A percentile compares a stretch with the other conserved stretches of the same genome.
phyloP scores from a whole-genome alignment of 257 asterid genomes.

The Eucommia ulmoides region DNA sequence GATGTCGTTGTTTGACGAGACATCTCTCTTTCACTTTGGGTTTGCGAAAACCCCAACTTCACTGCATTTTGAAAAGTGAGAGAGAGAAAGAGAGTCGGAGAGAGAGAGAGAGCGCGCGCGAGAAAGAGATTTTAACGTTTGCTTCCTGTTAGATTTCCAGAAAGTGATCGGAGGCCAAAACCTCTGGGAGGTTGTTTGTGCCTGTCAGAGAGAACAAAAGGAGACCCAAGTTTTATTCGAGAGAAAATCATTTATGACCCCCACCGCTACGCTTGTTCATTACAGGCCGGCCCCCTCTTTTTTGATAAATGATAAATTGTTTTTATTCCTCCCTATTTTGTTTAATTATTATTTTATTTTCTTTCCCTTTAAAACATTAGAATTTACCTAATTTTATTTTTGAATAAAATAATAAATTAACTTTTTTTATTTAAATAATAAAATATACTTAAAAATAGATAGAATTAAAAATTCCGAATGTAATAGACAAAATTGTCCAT shows the following conservation, averaged over 20 bases:
- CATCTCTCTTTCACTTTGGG: constrained; percentile 15
- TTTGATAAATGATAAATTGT: neutral
- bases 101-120: neutral
- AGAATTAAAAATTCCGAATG: no score
- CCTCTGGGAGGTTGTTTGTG: neutral
- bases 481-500: no score
- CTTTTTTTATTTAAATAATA: no score
- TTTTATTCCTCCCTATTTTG: neutral
- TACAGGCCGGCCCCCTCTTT: no score
- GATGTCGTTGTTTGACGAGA: constrained; percentile 40
- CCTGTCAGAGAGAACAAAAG: neutral
- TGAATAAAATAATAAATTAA: no score
- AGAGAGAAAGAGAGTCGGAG: neutral
- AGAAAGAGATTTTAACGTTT: neutral
- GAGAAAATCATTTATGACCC: neutral
- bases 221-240: neutral
- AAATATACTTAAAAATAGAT: no score
- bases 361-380: neutral
- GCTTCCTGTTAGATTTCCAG: no score
- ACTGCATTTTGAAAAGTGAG: neutral
- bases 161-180: neutral
- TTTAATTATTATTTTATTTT: no score
- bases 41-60: neutral
- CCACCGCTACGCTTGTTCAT: no score
- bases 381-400: no score